Base-by-base conservation (phyloP, 352 stramenopile species). In the Globisporangium abappressorium region DNA sequence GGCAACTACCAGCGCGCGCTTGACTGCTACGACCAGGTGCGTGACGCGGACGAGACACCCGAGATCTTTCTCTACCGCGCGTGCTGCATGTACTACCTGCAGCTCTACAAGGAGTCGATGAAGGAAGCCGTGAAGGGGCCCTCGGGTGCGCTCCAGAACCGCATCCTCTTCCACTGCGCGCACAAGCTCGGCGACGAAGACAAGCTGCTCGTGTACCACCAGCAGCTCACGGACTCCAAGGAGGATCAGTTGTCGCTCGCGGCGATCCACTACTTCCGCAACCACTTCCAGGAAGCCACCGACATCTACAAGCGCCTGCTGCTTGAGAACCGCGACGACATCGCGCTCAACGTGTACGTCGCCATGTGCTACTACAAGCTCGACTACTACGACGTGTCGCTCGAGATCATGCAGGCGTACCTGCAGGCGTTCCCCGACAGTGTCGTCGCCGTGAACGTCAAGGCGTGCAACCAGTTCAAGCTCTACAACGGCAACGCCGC, bases 321-420 rank as follows among this genome's bases (percentile, higher is more conserved):
- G 63, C 80, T 98, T 5, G 92, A 98, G 70, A 96, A 99, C 72
- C 83, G 92, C n/a, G 95, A 99, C 58, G 91, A 98, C 66, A 87
- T 99, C 18, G 96, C 96, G 34, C 83, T 99, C 8, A 98, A 99
- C 74, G 95, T 99, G 46, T 99, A 99, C 72, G 92, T 99, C n/a
- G 96, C 97, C 61, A 98, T 99, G 93, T 99, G 94, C 71, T 98
- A 99, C 77, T 99, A 99, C 93, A 99, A 99, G 70, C 90, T 98
- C 34, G 91, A 98, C 76, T 98, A 98, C 79, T 99, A 99, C 82
- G 97, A 99, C 67, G 95, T 99, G 26, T 98, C 89, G 53, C 75
- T 99, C 15, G 96, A 99, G 80, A 98, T 98, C 71, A 92, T 99
- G 66, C 89, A 97, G 54, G 93, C 97, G 15, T 99, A 99, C 72